A percentile compares a stretch with the other conserved stretches of the same genome.
Evolutionary conservation across 768 basidiomycete species (phyloP).

Genomic region (Termitomyces sp.): DNA sequence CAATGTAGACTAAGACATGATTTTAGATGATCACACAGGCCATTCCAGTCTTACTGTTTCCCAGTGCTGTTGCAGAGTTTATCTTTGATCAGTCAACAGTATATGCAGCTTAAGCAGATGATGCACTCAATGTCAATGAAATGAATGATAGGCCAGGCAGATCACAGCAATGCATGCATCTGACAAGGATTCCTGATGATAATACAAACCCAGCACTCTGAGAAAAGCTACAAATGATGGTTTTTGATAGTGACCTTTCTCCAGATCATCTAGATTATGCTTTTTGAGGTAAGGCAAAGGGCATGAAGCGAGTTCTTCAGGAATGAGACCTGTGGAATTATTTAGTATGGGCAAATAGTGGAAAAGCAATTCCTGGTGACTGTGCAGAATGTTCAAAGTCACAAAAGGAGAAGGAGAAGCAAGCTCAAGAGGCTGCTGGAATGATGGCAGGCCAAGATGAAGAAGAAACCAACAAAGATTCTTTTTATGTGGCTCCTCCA

Average conservation of each 20-base stretch:
- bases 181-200: constrained; percentile 12
- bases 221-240: constrained; percentile 15
- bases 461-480: not conserved
- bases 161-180: constrained; percentile 14
- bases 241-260: not conserved
- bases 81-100: constrained; percentile 19
- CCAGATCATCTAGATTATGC: constrained; percentile 4
- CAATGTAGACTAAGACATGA: not conserved
- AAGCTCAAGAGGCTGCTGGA: not conserved
- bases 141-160: constrained; percentile 19
- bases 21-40: not conserved
- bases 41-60: constrained; percentile 1
- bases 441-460: not conserved
- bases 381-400: not conserved
- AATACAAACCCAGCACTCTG: constrained; percentile 15
- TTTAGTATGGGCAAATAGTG: not conserved
- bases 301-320: constrained; percentile 8
- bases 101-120: constrained; percentile 14
- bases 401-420: not conserved
- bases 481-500: not conserved
- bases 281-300: constrained; percentile 4
- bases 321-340: constrained; percentile 6
- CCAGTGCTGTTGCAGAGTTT: constrained; percentile 11
- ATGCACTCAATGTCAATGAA: constrained; percentile 17
- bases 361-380: not conserved